Evolutionary conservation across 306 rosid species (phyloP).

Genomic region (Clitoria ternatea): DNA sequence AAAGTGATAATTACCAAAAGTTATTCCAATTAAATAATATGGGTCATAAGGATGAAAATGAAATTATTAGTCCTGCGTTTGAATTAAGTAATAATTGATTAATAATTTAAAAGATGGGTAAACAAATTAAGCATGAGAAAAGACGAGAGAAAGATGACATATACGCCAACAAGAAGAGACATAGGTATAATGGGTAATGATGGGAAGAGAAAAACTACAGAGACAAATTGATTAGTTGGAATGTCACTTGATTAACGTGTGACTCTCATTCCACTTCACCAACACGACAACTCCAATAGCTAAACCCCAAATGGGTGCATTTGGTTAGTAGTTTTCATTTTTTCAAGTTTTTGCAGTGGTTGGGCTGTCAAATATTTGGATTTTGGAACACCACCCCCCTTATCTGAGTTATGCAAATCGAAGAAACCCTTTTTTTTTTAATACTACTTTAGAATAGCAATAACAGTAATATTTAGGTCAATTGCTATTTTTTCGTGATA

Average conservation of each 20-base stretch:
- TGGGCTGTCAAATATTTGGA: background rate
- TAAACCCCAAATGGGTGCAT: background rate
- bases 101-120: background rate
- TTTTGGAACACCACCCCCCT: background rate
- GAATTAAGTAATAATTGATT: background rate
- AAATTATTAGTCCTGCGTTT: background rate
- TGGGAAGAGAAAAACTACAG: background rate
- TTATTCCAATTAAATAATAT: too few species aligned
- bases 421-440: too few species aligned
- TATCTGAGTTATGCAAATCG: too few species aligned
- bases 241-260: background rate
- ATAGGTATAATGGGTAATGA: background rate
- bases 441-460: too few species aligned
- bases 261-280: background rate
- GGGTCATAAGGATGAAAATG: background rate
- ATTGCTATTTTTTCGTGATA: too few species aligned
- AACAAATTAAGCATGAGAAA: background rate
- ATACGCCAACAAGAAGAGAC: constrained; percentile 4
- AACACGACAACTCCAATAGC: background rate
- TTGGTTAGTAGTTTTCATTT: background rate
- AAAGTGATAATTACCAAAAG: too few species aligned
- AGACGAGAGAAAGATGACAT: background rate
- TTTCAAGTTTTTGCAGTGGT: background rate
- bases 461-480: too few species aligned
- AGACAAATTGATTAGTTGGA: constrained; percentile 4